Evolutionary conservation across 2,329 filamentous ascomycete genomes (phyloP), one percentile per base, ranked within the genome.

Genomic region (Sporothrix schenckii): DNA sequence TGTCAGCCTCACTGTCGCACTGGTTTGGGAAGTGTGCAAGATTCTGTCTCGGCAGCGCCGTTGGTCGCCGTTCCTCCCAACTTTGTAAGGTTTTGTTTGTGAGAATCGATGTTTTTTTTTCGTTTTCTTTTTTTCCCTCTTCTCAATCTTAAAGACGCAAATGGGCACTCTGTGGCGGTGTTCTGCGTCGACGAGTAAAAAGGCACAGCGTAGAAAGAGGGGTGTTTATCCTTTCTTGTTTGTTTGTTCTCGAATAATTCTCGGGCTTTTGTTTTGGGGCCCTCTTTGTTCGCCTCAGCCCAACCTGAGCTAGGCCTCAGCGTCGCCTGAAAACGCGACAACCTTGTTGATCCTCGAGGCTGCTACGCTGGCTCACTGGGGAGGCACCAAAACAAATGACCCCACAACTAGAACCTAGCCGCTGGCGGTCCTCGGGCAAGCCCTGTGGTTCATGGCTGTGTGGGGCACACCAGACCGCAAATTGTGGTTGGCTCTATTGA

Each of bases 21-120:
- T 52, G 24, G n/a, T 66, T 13, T 39, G 34, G 24, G 47, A 21
- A 34, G 7, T 16, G 24, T 13, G 34, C 14, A 54, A 54, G 34
- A n/a, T n/a, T 13, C 63, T 67, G 34, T 68, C 53, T 66, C 47
- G 63, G 63, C 66, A 56, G 66, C 34, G n/a, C 66, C 50, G 34
- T 60, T 68, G 50, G 50, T 58, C 14, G 50, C 41, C 47, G 24
- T 58, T 68, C 49, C 63, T 47, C n/a, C 58, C 58, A 13, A 65
- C 7, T 9, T n/a, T n/a, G 1, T 21, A 2, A 50, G 0, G 49
- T 34, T 58, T 60, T 49, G 3, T 10, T 14, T 1, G 39, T 11
- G 39, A 27, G 21, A 27, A 16, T 30, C 44, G 24, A 13, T 3
- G 2, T 44, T 14, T 44, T 44, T 24, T 10, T 61, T 61, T 44